Conservation (phyloP, 805 yeast genomes). For the Saturnispora besseyi region DNA sequence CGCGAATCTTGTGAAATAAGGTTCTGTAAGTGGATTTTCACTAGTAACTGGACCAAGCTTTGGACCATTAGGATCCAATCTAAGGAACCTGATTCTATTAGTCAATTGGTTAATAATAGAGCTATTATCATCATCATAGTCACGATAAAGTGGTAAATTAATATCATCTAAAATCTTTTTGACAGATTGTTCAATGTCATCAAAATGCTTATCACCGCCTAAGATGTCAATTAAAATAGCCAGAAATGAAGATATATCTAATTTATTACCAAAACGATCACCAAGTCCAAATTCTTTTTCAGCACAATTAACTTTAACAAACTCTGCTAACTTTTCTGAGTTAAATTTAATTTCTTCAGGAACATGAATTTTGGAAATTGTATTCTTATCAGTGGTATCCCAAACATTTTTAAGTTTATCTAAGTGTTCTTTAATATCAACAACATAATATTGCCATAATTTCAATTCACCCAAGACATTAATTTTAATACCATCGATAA, state of each 20-base stretch:
- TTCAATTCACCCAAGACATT: conserved; percentile 60
- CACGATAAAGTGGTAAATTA: conserved; percentile 60
- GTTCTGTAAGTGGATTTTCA: conserved; percentile 62
- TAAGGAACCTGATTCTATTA: conserved; percentile 66
- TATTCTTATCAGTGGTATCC: conserved; percentile 12
- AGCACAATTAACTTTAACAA: conserved; percentile 35
- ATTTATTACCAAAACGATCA: conserved; percentile 41
- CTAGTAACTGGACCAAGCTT: conserved; percentile 56
- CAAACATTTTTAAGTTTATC: conserved; percentile 32
- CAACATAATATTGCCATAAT: conserved; percentile 84
- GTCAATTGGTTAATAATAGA: conserved; percentile 60
- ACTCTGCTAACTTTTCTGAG: conserved; percentile 43
- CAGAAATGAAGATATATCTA: conserved; percentile 45
- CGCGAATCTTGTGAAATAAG: conserved; percentile 73
- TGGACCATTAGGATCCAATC: conserved; percentile 80
- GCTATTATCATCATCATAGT: conserved; percentile 64
- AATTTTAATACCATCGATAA: conserved; percentile 59
- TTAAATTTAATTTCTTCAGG: conserved; percentile 35
- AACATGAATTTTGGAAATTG: conserved; percentile 28
- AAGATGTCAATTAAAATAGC: conserved; percentile 37
- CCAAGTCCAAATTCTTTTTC: conserved; percentile 36
- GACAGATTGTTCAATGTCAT: conserved; percentile 31
- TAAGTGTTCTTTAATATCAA: conserved; percentile 43
- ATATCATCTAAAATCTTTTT: conserved; percentile 60
- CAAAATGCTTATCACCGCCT: conserved; percentile 20